Evolutionary conservation across 208 protist species (phyloP).

Genomic region (Acanthamoeba royreba): DNA sequence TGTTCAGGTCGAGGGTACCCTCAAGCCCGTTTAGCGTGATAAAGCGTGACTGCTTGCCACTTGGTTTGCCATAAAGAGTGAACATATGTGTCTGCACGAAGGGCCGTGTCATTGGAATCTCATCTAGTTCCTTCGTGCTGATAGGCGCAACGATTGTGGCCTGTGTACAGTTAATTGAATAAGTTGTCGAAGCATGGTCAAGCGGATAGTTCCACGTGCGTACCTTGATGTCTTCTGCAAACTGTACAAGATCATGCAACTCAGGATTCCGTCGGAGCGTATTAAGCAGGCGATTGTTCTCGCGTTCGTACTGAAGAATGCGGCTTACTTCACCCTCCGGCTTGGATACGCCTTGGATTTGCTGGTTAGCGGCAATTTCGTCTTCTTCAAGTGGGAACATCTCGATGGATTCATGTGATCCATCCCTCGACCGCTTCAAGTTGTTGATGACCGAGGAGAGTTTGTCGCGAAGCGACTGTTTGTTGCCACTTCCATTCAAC

Average conservation of each 20-base stretch:
- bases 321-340: neutral
- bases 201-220: neutral
- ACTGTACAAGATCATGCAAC: neutral
- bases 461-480: neutral
- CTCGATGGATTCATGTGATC: neutral
- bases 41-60: neutral
- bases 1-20: neutral
- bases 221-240: constrained; percentile 2
- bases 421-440: neutral
- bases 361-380: neutral
- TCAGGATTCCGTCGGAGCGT: neutral
- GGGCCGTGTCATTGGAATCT: neutral
- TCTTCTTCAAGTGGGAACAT: neutral
- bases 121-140: neutral
- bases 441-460: neutral
- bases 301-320: neutral
- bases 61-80: neutral
- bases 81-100: constrained; percentile 40
- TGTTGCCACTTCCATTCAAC: neutral
- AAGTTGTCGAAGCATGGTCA: no score
- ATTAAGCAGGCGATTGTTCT: neutral
- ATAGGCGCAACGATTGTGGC: neutral
- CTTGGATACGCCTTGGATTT: neutral
- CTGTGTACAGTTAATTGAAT: neutral
- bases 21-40: constrained; percentile 5